Percentiles rank a stretch among this genome's conserved stretches.
Conservation (phyloP, 202 grass and related monocot genomes). For the Setaria viridis region DNA sequence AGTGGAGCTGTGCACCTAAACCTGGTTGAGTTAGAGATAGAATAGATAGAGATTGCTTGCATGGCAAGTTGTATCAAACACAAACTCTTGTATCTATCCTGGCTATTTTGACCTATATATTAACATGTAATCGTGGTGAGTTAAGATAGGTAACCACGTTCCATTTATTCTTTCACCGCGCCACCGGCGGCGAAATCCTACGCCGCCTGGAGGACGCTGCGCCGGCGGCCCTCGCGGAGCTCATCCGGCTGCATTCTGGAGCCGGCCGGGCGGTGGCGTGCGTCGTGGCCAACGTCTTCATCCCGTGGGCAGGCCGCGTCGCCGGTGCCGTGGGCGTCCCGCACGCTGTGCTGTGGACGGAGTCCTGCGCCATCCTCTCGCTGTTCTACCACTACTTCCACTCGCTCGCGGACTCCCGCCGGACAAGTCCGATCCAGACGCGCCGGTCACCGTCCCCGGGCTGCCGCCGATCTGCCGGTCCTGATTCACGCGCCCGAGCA, state of each 20-base stretch:
- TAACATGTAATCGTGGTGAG: too few species aligned
- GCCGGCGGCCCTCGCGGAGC: neutral
- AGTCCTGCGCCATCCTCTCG: slow-evolving; percentile 58
- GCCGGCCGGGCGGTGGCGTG: slow-evolving; percentile 38
- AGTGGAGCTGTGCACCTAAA: too few species aligned
- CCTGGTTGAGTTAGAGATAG: too few species aligned
- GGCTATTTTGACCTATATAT: too few species aligned
- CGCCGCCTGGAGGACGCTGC: neutral
- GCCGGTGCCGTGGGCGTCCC: slow-evolving; percentile 46
- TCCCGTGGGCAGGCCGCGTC: slow-evolving; percentile 56
- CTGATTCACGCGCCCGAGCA: slow-evolving; percentile 44
- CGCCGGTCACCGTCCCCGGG: slow-evolving; percentile 45
- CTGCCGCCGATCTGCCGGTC: slow-evolving; percentile 50
- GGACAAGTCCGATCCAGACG: neutral
- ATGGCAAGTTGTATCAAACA: too few species aligned
- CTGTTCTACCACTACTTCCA: slow-evolving; percentile 53
- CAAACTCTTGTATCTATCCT: too few species aligned
- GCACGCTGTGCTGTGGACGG: slow-evolving; percentile 51
- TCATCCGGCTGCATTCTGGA: slow-evolving; percentile 39
- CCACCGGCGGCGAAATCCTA: neutral
- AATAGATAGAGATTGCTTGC: too few species aligned
- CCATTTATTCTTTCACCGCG: too few species aligned
- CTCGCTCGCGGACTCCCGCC: slow-evolving; percentile 38
- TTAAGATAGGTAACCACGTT: too few species aligned
- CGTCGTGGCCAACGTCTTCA: slow-evolving; percentile 63